phyloP scores from a whole-genome alignment of 2,329 filamentous ascomycete genomes.

The Fusarium sp. region DNA sequence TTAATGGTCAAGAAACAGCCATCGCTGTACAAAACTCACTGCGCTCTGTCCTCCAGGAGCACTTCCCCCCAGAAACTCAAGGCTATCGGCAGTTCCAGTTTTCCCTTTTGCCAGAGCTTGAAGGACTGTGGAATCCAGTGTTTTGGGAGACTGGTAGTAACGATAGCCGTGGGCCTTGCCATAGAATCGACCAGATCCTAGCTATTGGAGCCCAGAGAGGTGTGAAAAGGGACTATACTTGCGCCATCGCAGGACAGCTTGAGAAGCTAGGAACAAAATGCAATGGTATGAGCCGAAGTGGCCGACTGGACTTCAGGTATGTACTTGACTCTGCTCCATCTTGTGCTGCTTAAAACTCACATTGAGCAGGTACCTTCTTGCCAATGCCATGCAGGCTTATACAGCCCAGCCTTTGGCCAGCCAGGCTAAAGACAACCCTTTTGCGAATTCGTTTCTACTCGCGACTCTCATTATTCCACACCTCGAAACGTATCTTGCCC shows the following conservation, averaged over 20 bases:
- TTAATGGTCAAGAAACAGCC: conserved; percentile 55
- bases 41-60: conserved; percentile 59
- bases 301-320: conserved; percentile 67
- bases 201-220: conserved; percentile 66
- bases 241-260: conserved; percentile 59
- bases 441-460: conserved; percentile 62
- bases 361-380: conserved; percentile 63
- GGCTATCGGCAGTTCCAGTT: conserved; percentile 60
- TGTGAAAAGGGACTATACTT: conserved; percentile 60
- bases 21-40: conserved; percentile 66
- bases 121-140: conserved; percentile 63
- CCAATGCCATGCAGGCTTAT: conserved; percentile 68
- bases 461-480: conserved; percentile 68
- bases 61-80: conserved; percentile 59
- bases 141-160: conserved; percentile 52
- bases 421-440: conserved; percentile 63
- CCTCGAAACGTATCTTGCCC: conserved; percentile 66
- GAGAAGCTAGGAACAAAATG: conserved; percentile 64
- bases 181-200: conserved; percentile 65
- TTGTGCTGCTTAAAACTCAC: conserved; percentile 5
- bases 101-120: conserved; percentile 58
- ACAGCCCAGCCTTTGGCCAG: conserved; percentile 60
- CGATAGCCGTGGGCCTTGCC: conserved; percentile 45
- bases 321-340: conserved; percentile 11
- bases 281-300: conserved; percentile 60